Evolutionary conservation across 805 yeast species (phyloP).

Genomic region (Yarrowia porcina): DNA sequence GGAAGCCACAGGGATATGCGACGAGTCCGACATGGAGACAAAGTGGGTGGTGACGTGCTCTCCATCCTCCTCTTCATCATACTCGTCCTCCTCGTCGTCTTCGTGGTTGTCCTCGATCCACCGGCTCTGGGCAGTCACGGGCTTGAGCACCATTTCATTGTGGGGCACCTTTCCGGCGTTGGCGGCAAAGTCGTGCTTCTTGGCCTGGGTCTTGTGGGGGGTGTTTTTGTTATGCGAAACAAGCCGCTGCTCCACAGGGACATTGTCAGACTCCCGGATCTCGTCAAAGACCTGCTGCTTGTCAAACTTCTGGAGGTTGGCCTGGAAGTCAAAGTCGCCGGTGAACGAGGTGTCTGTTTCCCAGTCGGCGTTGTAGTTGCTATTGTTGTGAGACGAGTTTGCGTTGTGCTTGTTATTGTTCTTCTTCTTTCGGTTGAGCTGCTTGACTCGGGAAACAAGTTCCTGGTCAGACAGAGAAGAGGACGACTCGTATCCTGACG

Average conservation of each 20-base stretch:
- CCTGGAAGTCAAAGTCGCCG: slow-evolving; percentile 79
- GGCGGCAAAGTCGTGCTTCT: slow-evolving; percentile 28
- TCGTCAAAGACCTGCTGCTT: slow-evolving; percentile 76
- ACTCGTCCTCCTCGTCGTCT: neutral
- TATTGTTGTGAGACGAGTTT: neutral
- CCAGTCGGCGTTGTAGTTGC: slow-evolving; percentile 2
- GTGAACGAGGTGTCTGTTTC: slow-evolving; percentile 20
- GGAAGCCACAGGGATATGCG: slow-evolving; percentile 46
- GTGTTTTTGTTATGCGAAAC: slow-evolving; percentile 63
- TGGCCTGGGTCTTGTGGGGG: neutral
- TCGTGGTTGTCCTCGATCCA: slow-evolving; percentile 19
- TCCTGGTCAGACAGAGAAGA: slow-evolving; percentile 11
- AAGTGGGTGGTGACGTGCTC: neutral
- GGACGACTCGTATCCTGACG: slow-evolving; percentile 6
- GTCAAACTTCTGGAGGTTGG: slow-evolving; percentile 77
- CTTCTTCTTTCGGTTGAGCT: slow-evolving; percentile 15
- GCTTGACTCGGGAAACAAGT: slow-evolving; percentile 1
- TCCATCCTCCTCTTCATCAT: neutral
- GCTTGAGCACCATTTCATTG: slow-evolving; percentile 64
- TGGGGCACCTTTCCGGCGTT: slow-evolving; percentile 16
- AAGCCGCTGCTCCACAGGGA: slow-evolving; percentile 58
- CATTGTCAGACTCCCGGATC: slow-evolving; percentile 59
- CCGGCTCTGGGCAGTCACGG: slow-evolving; percentile 23
- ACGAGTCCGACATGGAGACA: slow-evolving; percentile 28
- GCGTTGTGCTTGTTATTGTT: neutral